These are phyloP conservation scores for Sclerotinia spermophila DNA, from an alignment of 2,329 filamentous ascomycete genomes.

Conservation along the genomic window DNA sequence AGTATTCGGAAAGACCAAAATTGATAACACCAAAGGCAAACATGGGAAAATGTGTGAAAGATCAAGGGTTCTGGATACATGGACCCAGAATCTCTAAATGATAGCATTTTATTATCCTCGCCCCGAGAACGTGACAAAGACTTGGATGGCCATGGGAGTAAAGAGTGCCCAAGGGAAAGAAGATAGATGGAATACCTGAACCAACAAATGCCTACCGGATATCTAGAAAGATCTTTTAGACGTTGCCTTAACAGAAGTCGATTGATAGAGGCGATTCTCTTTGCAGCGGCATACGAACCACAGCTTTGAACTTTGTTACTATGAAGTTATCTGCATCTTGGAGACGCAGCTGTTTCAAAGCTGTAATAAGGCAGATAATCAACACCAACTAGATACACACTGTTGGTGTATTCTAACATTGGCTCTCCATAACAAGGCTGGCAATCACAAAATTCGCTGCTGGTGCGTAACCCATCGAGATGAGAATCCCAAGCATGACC, in stretches of 20 bases:
- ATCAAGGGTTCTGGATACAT: background rate
- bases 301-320: background rate
- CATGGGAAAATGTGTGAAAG: background rate
- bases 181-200: background rate
- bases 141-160: background rate
- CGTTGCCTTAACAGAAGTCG: background rate
- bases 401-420: background rate
- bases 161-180: background rate
- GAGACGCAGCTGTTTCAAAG: background rate
- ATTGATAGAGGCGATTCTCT: background rate
- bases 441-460: background rate
- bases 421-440: background rate
- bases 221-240: background rate
- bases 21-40: background rate
- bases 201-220: background rate
- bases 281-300: background rate
- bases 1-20: background rate
- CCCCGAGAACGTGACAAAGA: background rate
- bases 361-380: background rate
- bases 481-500: background rate
- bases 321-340: background rate
- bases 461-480: no score
- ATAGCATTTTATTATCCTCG: background rate
- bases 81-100: background rate
- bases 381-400: background rate